These are phyloP conservation scores for Gilbertella persicaria DNA, from an alignment of 371 early-diverging fungal species.

Conservation along the genomic window DNA sequence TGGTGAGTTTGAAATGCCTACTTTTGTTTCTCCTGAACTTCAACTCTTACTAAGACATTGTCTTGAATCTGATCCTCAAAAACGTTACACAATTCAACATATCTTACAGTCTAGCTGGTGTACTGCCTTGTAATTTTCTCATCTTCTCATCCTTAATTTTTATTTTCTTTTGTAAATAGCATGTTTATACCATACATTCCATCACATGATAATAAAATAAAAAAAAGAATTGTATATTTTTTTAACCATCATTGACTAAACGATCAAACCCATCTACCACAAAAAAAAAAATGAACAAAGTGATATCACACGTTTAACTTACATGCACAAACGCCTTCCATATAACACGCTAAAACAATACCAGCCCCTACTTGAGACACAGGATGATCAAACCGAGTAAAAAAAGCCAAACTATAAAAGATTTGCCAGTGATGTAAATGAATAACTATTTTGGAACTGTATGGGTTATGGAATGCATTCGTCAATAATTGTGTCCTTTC, in stretches of 20 bases:
- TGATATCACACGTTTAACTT: no score
- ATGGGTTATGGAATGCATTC: not conserved
- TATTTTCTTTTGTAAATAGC: not conserved
- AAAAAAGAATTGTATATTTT: not conserved
- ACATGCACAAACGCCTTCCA: slow-evolving; percentile 69
- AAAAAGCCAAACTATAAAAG: slow-evolving; percentile 79
- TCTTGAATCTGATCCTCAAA: slow-evolving; percentile 18
- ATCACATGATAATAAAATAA: not conserved
- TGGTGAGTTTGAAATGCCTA: slow-evolving; percentile 46
- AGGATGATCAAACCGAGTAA: slow-evolving; percentile 69
- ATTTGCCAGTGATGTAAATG: slow-evolving; percentile 90
- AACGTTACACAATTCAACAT: slow-evolving; percentile 19
- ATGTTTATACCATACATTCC: not conserved
- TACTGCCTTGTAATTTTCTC: slow-evolving; percentile 3
- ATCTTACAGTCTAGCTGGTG: slow-evolving; percentile 27
- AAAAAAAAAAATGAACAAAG: no score
- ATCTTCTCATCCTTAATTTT: not conserved
- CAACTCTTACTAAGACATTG: slow-evolving; percentile 18
- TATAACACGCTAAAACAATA: slow-evolving; percentile 72
- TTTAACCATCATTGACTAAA: slow-evolving; percentile 35
- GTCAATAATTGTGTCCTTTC: not conserved
- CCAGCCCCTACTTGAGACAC: slow-evolving; percentile 75
- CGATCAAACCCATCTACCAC: slow-evolving; percentile 39
- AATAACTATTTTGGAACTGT: slow-evolving; percentile 28
- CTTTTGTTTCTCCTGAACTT: slow-evolving; percentile 13